phyloP scores from a whole-genome alignment of 768 basidiomycete genomes.

The Auricularia auricula-judae region DNA sequence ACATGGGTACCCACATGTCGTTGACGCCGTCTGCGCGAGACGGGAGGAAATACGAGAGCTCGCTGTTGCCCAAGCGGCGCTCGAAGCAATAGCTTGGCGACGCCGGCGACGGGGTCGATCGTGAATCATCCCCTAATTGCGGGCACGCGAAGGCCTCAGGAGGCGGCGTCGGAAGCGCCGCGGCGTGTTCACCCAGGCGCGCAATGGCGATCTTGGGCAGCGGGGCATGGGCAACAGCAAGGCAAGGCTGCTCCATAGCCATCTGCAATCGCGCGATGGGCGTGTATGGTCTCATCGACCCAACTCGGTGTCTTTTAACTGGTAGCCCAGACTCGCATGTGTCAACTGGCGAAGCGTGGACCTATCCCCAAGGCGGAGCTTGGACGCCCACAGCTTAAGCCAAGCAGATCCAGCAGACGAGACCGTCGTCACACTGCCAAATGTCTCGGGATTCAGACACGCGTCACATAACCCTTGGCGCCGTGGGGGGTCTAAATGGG shows the following conservation, averaged over 20 bases:
- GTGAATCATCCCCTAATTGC: background rate
- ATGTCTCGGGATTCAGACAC: no score
- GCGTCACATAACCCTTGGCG: background rate
- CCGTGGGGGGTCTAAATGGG: background rate
- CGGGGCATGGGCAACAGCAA: background rate
- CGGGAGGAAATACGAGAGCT: constrained; percentile 71
- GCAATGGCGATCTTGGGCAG: background rate
- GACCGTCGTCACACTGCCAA: background rate
- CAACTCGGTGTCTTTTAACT: no score
- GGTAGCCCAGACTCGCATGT: background rate
- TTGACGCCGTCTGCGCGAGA: constrained; percentile 73
- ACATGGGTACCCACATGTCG: constrained; percentile 48
- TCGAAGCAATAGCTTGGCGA: constrained; percentile 20
- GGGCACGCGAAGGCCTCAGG: background rate
- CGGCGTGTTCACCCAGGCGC: background rate
- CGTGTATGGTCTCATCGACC: no score
- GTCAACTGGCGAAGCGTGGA: background rate
- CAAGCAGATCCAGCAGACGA: background rate
- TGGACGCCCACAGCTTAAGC: background rate
- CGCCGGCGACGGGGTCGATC: background rate
- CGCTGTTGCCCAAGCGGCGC: constrained; percentile 60
- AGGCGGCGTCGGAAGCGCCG: background rate
- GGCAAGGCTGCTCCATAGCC: no score
- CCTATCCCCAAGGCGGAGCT: background rate
- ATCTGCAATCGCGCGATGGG: no score